Base-by-base conservation (phyloP, 768 basidiomycete genomes). In the Kwoniella sp. region DNA sequence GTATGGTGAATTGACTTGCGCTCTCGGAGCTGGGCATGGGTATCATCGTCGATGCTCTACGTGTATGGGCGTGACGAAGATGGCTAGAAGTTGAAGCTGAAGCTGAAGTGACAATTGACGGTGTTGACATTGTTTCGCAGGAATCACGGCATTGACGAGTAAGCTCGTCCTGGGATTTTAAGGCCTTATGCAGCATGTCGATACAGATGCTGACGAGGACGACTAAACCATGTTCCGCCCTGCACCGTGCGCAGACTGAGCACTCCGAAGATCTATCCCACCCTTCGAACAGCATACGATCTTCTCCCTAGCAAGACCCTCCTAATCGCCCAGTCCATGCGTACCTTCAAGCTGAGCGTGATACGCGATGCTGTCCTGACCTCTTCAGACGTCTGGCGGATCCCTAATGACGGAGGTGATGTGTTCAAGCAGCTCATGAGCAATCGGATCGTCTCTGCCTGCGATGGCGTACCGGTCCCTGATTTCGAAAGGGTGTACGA, bases 261-360 rank as follows among this genome's bases (percentile, higher is more conserved):
- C 26, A 37, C 13, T 2, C 47, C 58, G 4, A 22, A 28, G 11
- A 45, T 17, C 3, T 52, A n/a, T 60, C 58, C 58, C 34, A 20
- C 26, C 47, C 4, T 50, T 20, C n/a, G 58, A 51, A 60, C 58
- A 30, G 50, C 47, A 22, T 51, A 60, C 28, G 48, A 50, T 11
- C 22, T 50, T 13, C n/a, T 25, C 30, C 23, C 47, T 20, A 23
- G 30, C 4, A 23, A 23, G 2, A 15, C 20, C 11, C 22, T 51
- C 15, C 28, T 60, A 28, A 13, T 51, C 22, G 11, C 48, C n/a
- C 58, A 60, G 37, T 48, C 26, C 31, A 51, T 51, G 23, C 17
- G 58, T 20, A 28, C 48, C 2, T 31, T 60, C 30, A 60, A 52
- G 48, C 48, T 60, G 9, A 23, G 58, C 20, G 29, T 58, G 3